Conservation (phyloP, 1,284 basidiomycete species). For the Porodaedalea pini region DNA sequence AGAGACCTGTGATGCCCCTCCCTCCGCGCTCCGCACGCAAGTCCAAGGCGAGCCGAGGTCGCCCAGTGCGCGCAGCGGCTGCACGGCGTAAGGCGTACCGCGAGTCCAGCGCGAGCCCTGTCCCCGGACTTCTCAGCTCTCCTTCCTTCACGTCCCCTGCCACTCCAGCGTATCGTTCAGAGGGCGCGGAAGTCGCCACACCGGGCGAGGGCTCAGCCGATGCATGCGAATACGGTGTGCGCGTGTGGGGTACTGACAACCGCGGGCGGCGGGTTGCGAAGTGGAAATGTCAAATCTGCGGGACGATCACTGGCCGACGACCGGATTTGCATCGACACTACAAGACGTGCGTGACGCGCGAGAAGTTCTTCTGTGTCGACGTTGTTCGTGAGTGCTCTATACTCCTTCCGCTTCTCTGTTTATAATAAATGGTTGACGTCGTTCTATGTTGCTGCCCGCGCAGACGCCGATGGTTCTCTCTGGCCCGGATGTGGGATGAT, state of each 20-base stretch:
- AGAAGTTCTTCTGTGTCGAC: constrained; percentile 9
- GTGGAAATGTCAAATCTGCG: constrained; percentile 12
- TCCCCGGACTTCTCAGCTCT: not conserved
- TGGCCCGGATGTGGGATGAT: constrained; percentile 14
- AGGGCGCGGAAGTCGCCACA: no score
- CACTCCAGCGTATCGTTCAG: not conserved
- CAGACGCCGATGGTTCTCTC: constrained; percentile 12
- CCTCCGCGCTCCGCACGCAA: not conserved
- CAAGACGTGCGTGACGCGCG: constrained; percentile 13
- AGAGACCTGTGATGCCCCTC: not conserved
- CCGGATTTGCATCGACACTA: constrained; percentile 17
- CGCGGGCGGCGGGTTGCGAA: not conserved
- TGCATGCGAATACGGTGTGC: not conserved
- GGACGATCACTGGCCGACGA: not conserved
- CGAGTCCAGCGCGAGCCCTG: not conserved
- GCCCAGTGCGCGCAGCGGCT: constrained; percentile 5
- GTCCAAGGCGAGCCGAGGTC: not conserved
- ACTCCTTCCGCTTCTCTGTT: not conserved
- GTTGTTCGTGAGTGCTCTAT: constrained; percentile 12
- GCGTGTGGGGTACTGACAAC: constrained; percentile 1
- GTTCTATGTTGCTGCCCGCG: not conserved
- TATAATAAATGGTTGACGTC: not conserved
- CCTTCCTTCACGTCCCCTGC: not conserved
- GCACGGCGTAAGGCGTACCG: not conserved
- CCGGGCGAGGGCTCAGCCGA: no score